Percentiles rank a stretch among this genome's conserved stretches.
These are phyloP conservation scores for Russula vinacea DNA, from an alignment of 768 basidiomycete species.

Conservation along the genomic window DNA sequence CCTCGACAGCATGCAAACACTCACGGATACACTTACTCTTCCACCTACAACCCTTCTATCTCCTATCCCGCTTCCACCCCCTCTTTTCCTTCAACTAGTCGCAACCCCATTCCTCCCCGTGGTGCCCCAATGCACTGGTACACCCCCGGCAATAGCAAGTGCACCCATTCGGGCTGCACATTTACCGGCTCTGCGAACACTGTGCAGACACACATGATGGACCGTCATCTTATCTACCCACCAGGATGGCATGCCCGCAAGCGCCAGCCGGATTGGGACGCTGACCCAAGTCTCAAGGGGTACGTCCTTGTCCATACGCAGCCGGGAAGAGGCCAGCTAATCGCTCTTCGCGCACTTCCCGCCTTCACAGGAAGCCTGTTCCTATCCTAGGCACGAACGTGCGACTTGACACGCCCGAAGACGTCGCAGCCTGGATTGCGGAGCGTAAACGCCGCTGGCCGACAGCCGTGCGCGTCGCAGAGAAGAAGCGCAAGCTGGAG, in stretches of 20 bases:
- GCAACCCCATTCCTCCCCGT: slow-evolving; percentile 6
- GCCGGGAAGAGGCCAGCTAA: not conserved
- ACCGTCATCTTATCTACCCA: slow-evolving; percentile 82
- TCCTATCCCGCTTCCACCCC: slow-evolving; percentile 9
- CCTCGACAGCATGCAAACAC: slow-evolving; percentile 32
- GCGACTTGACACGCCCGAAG: slow-evolving; percentile 74
- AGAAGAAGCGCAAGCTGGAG: slow-evolving; percentile 76
- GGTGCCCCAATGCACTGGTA: slow-evolving; percentile 45
- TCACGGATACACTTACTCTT: slow-evolving; percentile 38
- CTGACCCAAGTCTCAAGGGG: slow-evolving; percentile 81
- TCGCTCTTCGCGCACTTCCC: slow-evolving; percentile 1
- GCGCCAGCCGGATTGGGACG: slow-evolving; percentile 67
- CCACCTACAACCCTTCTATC: slow-evolving; percentile 33
- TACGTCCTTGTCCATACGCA: slow-evolving; percentile 35
- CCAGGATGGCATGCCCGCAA: slow-evolving; percentile 61
- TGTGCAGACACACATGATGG: slow-evolving; percentile 83
- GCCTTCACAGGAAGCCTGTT: slow-evolving; percentile 54
- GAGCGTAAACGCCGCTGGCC: slow-evolving; percentile 90
- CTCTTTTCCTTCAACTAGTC: slow-evolving; percentile 4
- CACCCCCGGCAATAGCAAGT: slow-evolving; percentile 57
- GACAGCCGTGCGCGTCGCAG: slow-evolving; percentile 59
- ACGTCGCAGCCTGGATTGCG: slow-evolving; percentile 78
- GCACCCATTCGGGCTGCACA: slow-evolving; percentile 59
- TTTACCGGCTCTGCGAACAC: slow-evolving; percentile 69
- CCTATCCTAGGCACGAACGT: slow-evolving; percentile 79